A percentile compares a stretch with the other conserved stretches of the same genome.
phyloP scores from a whole-genome alignment of 768 basidiomycete genomes.

The Pulveroboletus ravenelii region DNA sequence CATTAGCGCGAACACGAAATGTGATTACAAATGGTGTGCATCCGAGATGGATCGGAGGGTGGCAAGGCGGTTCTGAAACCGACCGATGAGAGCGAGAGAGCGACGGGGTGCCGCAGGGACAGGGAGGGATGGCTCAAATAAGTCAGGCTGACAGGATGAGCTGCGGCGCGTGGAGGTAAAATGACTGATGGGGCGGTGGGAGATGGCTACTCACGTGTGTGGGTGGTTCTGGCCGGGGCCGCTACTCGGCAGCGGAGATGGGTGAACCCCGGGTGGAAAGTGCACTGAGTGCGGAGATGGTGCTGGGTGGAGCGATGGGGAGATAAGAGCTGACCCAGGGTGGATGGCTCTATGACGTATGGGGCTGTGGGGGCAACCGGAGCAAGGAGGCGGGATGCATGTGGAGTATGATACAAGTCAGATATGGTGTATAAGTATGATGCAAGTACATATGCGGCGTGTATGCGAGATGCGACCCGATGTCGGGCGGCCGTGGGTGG shows the following conservation, averaged over 20 bases:
- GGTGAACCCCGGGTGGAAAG: slow-evolving; percentile 58
- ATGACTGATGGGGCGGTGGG: slow-evolving; percentile 4
- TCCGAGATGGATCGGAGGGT: slow-evolving; percentile 60
- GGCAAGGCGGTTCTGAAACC: slow-evolving; percentile 52
- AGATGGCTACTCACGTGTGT: slow-evolving; percentile 51
- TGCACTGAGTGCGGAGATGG: slow-evolving; percentile 45
- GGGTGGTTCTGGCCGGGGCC: slow-evolving; percentile 28
- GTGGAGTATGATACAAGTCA: slow-evolving; percentile 25
- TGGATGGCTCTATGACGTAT: slow-evolving; percentile 25
- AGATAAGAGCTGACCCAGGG: slow-evolving; percentile 27
- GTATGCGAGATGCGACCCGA: slow-evolving; percentile 10
- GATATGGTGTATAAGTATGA: slow-evolving; percentile 19
- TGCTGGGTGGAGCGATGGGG: slow-evolving; percentile 6
- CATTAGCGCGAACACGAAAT: slow-evolving; percentile 40
- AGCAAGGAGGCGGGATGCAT: slow-evolving; percentile 1
- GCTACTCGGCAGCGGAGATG: slow-evolving; percentile 52
- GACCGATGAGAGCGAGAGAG: slow-evolving; percentile 7
- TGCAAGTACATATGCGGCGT: slow-evolving; percentile 26
- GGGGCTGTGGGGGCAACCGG: slow-evolving; percentile 6
- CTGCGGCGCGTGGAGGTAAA: slow-evolving; percentile 33
- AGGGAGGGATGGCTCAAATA: slow-evolving; percentile 45
- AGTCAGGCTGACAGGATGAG: slow-evolving; percentile 56
- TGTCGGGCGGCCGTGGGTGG: background rate
- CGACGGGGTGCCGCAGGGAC: background rate
- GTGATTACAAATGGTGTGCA: slow-evolving; percentile 68